Evolutionary conservation across 164 flowering plant genomes (phyloP).

Genomic region (Vitis cinerea): DNA sequence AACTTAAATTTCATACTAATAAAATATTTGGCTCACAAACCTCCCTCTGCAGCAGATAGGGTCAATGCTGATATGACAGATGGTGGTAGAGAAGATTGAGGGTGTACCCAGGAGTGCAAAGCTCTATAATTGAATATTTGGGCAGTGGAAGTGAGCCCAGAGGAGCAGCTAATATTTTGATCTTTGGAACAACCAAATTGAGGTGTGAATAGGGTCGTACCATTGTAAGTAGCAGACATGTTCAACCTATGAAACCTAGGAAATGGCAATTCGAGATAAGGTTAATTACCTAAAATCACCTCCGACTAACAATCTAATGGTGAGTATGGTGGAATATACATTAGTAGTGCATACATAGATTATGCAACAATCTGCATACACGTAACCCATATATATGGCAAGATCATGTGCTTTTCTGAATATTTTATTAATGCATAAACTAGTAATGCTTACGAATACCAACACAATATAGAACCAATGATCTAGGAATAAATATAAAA

Average conservation of each 20-base stretch:
- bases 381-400: no score
- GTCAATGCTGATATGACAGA: constrained; percentile 67
- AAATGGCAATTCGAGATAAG: constrained; percentile 7
- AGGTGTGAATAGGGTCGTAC: constrained; percentile 25
- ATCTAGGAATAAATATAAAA: no score
- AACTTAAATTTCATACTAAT: neutral
- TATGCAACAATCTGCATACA: no score
- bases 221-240: constrained; percentile 37
- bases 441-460: no score
- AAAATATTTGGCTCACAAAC: constrained; percentile 29
- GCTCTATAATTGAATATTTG: constrained; percentile 34
- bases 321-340: no score
- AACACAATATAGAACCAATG: no score
- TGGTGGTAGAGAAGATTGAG: constrained; percentile 78
- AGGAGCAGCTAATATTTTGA: constrained; percentile 17
- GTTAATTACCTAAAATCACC: neutral
- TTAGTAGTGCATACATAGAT: no score
- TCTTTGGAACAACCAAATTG: constrained; percentile 25
- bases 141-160: constrained; percentile 22
- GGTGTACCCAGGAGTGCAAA: constrained; percentile 82
- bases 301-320: no score
- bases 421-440: no score
- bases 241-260: constrained; percentile 70
- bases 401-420: no score
- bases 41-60: constrained; percentile 59